A percentile compares a stretch with the other conserved stretches of the same genome.
Conservation (phyloP, 2,329 filamentous ascomycete species). For the Xylaria sp. region DNA sequence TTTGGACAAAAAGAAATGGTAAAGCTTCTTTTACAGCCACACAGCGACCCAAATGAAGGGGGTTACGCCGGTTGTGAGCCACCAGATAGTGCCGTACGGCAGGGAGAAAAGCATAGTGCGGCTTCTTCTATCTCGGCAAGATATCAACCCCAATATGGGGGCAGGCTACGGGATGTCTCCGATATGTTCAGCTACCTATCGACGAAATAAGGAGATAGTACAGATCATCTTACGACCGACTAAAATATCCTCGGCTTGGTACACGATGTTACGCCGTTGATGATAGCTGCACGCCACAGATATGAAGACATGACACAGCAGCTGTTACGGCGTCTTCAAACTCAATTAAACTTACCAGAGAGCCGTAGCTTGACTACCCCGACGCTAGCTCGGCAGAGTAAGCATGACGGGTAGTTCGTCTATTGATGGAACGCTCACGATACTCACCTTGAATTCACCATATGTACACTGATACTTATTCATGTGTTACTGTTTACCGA, state of each 20-base stretch:
- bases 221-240: not conserved
- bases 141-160: not conserved
- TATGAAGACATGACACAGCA: not conserved
- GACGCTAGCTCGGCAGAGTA: not conserved
- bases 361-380: not conserved
- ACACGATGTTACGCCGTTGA: not conserved
- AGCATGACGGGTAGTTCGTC: not conserved
- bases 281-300: not conserved
- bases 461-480: too few relatives aligned
- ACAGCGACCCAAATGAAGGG: not conserved
- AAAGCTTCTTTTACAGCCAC: not conserved
- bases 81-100: not conserved
- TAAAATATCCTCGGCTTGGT: not conserved
- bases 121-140: not conserved
- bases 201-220: not conserved
- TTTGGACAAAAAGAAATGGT: not conserved
- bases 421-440: not conserved
- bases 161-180: too few relatives aligned
- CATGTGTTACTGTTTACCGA: too few relatives aligned
- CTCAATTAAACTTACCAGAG: not conserved
- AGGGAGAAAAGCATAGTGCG: not conserved
- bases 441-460: not conserved
- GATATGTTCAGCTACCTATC: too few relatives aligned
- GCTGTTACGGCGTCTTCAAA: not conserved
- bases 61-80: not conserved